Base-by-base conservation (phyloP, 371 early-diverging fungal genomes). In the Conidiobolus incongruus region DNA sequence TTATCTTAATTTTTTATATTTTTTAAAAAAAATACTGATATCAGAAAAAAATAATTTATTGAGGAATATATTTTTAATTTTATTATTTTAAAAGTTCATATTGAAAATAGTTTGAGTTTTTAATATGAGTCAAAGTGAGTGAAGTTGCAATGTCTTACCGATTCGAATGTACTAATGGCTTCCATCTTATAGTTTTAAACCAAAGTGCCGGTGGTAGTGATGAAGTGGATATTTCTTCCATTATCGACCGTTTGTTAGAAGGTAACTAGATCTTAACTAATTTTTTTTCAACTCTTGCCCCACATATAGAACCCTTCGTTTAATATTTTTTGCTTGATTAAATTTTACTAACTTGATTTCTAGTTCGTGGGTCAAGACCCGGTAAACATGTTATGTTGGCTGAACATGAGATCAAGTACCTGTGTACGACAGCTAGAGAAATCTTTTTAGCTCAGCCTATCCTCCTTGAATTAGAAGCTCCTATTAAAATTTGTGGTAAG, bases 391-490 rank as follows among this genome's bases (percentile, higher is more conserved):
- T 66, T 82, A 20, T 79, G 78, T 51, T 54, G 83, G 13, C 78
- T 77, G 52, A 76, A 71, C 52, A 63, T 15, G 95, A 95, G 59
- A 87, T 98, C 47, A 61, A 66, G 30, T 77, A 70, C 17, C 75
- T 98, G 45, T 94, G 94, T 59, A 72, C 68, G 43, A 62, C 69
- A 38, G 76, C 89, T 28, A 76, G 91, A 44, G 91, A 90, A 47
- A 75, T 96, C 20, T 84, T 95, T 56, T 56, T 95, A 59, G 68
- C 66, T 47, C 96, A 98, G 58, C 91, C 94, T 12, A 77, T 87
- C 17, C 65, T 98, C 35, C 60, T 98, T 34, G 95, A 96, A 53
- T 65, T 98, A 46, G 80, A 83, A 44, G 85, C 95, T n/a, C 93
- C 95, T 29, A 79, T 95, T 48, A 94, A 95, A 58, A 83, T 98